Percentiles rank a stretch among this genome's conserved stretches.
Conservation (phyloP, 73 alveolate genomes). For the Paramecium sonneborni region DNA sequence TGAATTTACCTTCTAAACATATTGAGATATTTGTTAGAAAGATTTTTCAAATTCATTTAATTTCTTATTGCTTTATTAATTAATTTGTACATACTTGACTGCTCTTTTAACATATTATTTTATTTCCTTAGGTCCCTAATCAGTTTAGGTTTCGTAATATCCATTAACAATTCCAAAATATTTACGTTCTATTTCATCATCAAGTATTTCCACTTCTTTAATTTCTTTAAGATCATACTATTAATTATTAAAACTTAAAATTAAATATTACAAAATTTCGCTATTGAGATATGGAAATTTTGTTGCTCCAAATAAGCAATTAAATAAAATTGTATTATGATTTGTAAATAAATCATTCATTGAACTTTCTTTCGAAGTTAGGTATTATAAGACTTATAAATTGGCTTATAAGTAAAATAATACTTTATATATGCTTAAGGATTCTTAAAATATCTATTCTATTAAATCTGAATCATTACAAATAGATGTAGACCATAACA, state of each 20-base stretch:
- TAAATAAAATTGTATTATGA: not conserved
- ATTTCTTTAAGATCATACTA: not conserved
- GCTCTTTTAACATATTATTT: not conserved
- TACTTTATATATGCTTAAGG: not conserved
- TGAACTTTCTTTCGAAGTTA: not conserved
- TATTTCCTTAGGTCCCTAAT: constrained; percentile 44
- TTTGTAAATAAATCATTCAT: not conserved
- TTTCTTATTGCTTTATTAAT: not conserved
- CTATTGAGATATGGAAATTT: not conserved
- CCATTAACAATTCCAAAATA: constrained; percentile 55
- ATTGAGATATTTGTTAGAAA: not conserved
- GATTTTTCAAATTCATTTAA: not conserved
- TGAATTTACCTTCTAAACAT: not conserved
- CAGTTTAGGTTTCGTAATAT: not conserved
- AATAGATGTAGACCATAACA: not conserved
- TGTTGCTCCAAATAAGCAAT: not conserved
- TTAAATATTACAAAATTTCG: not conserved
- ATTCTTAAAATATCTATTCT: not conserved
- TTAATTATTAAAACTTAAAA: not conserved
- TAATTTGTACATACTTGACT: not conserved
- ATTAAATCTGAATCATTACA: not conserved
- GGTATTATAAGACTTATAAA: not conserved
- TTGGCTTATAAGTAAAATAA: not conserved
- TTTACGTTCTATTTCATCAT: constrained; percentile 44
- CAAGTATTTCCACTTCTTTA: constrained; percentile 56